Evolutionary conservation across 306 rosid genomes (phyloP).

Genomic region (Ammopiptanthus mongolicus): DNA sequence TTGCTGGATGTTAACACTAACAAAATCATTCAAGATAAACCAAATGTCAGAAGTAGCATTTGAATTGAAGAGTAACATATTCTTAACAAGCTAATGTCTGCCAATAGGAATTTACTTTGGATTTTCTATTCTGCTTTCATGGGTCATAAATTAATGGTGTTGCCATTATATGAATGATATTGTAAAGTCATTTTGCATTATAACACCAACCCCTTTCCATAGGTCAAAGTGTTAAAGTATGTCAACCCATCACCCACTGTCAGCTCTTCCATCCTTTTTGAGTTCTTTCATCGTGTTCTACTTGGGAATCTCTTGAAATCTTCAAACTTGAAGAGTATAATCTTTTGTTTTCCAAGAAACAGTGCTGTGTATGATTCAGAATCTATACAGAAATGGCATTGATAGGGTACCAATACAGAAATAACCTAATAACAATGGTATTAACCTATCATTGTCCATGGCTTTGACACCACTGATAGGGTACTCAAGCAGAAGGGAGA

Average conservation of each 20-base stretch:
- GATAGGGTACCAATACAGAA: no score
- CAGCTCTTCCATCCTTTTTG: neutral
- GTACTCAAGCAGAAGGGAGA: no score
- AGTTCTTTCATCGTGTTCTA: neutral
- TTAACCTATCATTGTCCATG: no score
- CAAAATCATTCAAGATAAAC: conserved; percentile 10
- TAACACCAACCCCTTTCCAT: neutral
- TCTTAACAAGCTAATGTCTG: neutral
- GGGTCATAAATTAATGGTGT: neutral
- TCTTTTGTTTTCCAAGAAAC: neutral
- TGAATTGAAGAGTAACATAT: neutral
- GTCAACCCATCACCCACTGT: neutral
- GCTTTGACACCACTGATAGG: no score
- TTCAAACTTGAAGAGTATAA: neutral
- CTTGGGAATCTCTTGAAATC: neutral
- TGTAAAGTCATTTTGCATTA: neutral
- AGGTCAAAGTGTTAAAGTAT: neutral
- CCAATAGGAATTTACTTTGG: neutral
- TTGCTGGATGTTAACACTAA: conserved; percentile 30
- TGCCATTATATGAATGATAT: neutral
- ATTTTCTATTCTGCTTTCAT: neutral
- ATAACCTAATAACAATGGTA: no score
- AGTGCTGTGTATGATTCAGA: neutral
- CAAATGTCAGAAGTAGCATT: conserved; percentile 11
- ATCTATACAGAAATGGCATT: no score